Evolutionary conservation across 2,329 filamentous ascomycete genomes (phyloP).

Genomic region (Parasarocladium wereldwijsianum): DNA sequence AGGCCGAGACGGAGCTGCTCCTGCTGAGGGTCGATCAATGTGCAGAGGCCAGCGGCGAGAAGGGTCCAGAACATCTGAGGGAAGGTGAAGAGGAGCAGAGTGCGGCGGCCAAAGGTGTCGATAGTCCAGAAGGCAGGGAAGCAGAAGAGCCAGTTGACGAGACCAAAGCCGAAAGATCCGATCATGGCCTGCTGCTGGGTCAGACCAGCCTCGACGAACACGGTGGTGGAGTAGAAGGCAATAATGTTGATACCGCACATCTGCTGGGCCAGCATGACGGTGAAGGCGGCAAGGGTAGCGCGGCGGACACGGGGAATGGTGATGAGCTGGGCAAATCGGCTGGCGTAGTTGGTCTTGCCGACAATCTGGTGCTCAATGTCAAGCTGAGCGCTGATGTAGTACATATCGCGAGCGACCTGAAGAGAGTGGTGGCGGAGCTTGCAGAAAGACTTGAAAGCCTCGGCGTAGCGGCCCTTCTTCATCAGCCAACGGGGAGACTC

Average conservation of each 20-base stretch:
- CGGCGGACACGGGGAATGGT: constrained; percentile 53
- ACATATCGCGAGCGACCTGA: constrained; percentile 45
- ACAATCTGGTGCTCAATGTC: constrained; percentile 23
- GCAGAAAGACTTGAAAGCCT: constrained; percentile 42
- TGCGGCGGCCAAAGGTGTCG: constrained; percentile 50
- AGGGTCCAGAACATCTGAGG: constrained; percentile 49
- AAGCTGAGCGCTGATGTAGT: constrained; percentile 33
- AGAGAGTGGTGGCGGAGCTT: constrained; percentile 36
- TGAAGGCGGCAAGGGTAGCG: constrained; percentile 61
- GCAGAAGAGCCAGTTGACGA: constrained; percentile 52
- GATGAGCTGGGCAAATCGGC: constrained; percentile 45
- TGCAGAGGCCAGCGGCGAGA: constrained; percentile 26
- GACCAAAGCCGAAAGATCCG: constrained; percentile 30
- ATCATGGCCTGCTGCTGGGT: constrained; percentile 34
- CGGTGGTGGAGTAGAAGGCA: constrained; percentile 56
- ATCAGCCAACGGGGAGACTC: constrained; percentile 50
- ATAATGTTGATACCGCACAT: constrained; percentile 59
- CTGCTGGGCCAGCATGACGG: constrained; percentile 68
- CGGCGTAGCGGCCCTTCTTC: constrained; percentile 45
- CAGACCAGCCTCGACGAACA: constrained; percentile 43
- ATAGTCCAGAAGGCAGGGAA: constrained; percentile 53
- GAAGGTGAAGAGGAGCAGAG: constrained; percentile 49
- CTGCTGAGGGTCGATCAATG: constrained; percentile 16
- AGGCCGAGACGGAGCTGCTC: constrained; percentile 31
- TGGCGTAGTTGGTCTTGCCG: constrained; percentile 24